Evolutionary conservation across 2,329 filamentous ascomycete species (phyloP), one percentile per base, ranked within the genome.

Genomic region (Chrysoporthe deuterocubensis): DNA sequence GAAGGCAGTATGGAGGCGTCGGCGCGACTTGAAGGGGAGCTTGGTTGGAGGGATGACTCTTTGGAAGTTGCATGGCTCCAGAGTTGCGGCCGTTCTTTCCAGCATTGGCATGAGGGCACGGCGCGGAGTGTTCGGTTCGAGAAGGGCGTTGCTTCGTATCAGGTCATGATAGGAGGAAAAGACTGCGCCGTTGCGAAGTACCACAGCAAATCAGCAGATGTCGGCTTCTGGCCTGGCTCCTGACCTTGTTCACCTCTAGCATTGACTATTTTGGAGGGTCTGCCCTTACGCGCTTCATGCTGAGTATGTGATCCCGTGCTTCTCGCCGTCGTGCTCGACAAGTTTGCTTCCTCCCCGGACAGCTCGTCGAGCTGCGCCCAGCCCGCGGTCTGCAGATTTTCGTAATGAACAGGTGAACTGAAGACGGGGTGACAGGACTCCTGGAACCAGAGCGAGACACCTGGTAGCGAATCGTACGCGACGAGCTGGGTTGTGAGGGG

Each of bases 11-110:
- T 82, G 83, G 62, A 87, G 79, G 62, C 78, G 79, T 67, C 81
- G 80, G 66, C 76, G 77, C 70, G 75, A 80, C 71, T 79, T 81
- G 46, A 82, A 73, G 60, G 77, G 74, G 63, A 73, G 73, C 26
- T 78, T 74, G 58, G 76, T 73, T 57, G 78, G 73, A 48, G 82
- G 81, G 66, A 87, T 78, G 70, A 85, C 80, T 76, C 84, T 81
- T 76, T 84, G 83, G 75, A 87, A 79, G 72, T 80, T 81, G 79
- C 84, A 83, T 76, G 85, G 82, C 82, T 88, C 86, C 77, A 88
- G 77, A 76, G 80, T 81, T 70, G 82, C 81, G 52, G 84, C 84
- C 67, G 85, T 85, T 81, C 85, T 83, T 81, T 88, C 85, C 73
- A 88, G 83, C 85, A 88, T 87, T 76, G 79, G 80, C 73, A 75